Base-by-base conservation (phyloP, 495 filamentous ascomycete species). In the Penicillium angulare region DNA sequence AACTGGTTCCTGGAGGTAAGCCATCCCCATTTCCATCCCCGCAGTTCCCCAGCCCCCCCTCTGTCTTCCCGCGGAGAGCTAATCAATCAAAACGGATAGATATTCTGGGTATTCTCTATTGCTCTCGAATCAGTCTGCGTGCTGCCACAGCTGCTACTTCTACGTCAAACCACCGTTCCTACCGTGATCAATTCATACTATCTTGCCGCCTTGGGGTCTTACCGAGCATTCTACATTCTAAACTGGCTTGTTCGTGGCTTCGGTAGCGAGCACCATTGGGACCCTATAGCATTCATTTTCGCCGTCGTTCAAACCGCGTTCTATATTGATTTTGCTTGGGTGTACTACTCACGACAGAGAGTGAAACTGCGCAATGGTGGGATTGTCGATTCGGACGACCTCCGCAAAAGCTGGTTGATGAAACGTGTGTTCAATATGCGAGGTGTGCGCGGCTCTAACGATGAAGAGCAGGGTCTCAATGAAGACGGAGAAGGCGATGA, bases 101-200 rank as follows among this genome's bases (percentile, higher is more conserved):
- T 83, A 56, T 74, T 82, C 53, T 95, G 88, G 86, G 81, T 81
- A 39, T 96, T 97, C 71, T 95, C 89, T 9, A 82, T 92, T 29
- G 85, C 93, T 45, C 84, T 97, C 45, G 95, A 98, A 69, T 91
- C 90, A 20, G 80, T 96, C 40, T 90, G 86, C 65, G 83, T 97
- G 9, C 80, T 97, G 13, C 95, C 95, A 0, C 93, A 98, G 60
- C 83, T 97, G 0, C 78, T 96, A 10, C 82, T 97, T 20, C 83
- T 97, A 20, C 87, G 93, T 38, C 90, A 97, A 64, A 97, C 93
- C 17, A 90, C 85, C 26, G 90, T 97, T 3, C 95, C 93, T 2
- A 97, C 95, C 9, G 93, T 96, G 31, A 92, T 98, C 69, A 89
- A 95, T 61, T 93, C 89, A 7, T 96, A 87, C 71, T 98, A 98